Conservation (phyloP, 495 filamentous ascomycete genomes). For the Cercophora samala region DNA sequence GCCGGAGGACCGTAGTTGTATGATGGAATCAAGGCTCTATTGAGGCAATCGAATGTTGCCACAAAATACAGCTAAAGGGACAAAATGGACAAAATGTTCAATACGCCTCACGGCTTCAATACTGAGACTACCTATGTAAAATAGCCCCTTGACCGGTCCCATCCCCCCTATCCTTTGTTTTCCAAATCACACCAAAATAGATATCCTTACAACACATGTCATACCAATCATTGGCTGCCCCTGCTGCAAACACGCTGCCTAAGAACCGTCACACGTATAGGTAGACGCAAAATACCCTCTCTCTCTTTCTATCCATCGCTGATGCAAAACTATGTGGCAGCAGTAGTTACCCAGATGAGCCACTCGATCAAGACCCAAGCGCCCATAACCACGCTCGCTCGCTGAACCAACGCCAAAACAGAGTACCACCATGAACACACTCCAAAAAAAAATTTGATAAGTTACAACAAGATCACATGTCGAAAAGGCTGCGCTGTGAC, state of each 20-base stretch:
- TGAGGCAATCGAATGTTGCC: too few species aligned
- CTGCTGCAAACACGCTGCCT: neutral
- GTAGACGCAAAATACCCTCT: neutral
- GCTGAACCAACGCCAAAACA: slow-evolving; percentile 9
- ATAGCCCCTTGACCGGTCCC: neutral
- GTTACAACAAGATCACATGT: neutral
- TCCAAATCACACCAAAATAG: neutral
- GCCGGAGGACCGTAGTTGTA: too few species aligned
- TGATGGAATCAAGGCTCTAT: too few species aligned
- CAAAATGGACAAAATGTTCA: neutral
- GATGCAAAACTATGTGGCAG: neutral
- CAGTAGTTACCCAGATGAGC: neutral
- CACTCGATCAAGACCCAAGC: neutral
- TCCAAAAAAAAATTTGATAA: neutral
- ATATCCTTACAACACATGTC: neutral
- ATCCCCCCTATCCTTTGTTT: neutral
- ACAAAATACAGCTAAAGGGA: neutral
- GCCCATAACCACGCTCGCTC: neutral
- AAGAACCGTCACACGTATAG: neutral
- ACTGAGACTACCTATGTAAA: neutral
- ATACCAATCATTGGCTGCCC: neutral
- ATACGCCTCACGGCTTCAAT: slow-evolving; percentile 2
- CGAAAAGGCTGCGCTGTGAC: too few species aligned
- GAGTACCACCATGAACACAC: neutral
- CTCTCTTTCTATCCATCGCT: neutral